Evolutionary conservation across 192 early-diverging fungal genomes (phyloP).

Genomic region (Coemansia erecta): DNA sequence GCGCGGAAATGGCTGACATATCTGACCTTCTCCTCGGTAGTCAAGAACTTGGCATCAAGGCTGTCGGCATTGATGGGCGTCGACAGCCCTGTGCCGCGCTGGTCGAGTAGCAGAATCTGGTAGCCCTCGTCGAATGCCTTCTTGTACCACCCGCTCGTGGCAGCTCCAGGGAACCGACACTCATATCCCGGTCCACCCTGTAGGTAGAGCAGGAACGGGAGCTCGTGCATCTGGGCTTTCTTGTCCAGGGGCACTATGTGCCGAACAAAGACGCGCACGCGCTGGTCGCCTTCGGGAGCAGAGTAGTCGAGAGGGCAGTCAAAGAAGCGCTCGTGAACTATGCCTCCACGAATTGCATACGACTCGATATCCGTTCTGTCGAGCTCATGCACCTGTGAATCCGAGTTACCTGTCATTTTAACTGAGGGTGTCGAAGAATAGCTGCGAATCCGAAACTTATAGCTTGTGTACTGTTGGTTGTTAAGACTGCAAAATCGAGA

Average conservation of each 20-base stretch:
- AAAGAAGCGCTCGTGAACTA: conserved; percentile 61
- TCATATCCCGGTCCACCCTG: conserved; percentile 65
- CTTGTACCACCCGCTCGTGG: conserved; percentile 53
- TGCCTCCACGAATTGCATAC: conserved; percentile 55
- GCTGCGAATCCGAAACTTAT: background rate
- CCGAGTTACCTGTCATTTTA: background rate
- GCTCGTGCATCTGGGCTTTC: conserved; percentile 45
- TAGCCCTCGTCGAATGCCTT: conserved; percentile 61
- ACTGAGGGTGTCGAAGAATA: background rate
- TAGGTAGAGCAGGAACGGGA: conserved; percentile 59
- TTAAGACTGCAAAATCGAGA: background rate
- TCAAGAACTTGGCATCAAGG: conserved; percentile 45
- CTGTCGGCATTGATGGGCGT: conserved; percentile 55
- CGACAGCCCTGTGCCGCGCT: conserved; percentile 68
- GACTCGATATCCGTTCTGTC: conserved; percentile 54
- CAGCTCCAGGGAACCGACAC: conserved; percentile 47
- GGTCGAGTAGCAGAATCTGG: conserved; percentile 66
- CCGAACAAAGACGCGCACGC: conserved; percentile 55
- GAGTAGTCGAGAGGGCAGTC: conserved; percentile 57
- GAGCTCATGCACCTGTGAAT: conserved; percentile 40
- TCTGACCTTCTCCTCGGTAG: conserved; percentile 57
- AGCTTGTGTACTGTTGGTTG: background rate
- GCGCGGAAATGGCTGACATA: conserved; percentile 67
- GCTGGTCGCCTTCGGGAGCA: conserved; percentile 16
- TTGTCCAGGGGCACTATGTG: conserved; percentile 59